These are phyloP conservation scores for Cladosporium sp. DNA, from an alignment of 2,329 filamentous ascomycete genomes.

Conservation along the genomic window DNA sequence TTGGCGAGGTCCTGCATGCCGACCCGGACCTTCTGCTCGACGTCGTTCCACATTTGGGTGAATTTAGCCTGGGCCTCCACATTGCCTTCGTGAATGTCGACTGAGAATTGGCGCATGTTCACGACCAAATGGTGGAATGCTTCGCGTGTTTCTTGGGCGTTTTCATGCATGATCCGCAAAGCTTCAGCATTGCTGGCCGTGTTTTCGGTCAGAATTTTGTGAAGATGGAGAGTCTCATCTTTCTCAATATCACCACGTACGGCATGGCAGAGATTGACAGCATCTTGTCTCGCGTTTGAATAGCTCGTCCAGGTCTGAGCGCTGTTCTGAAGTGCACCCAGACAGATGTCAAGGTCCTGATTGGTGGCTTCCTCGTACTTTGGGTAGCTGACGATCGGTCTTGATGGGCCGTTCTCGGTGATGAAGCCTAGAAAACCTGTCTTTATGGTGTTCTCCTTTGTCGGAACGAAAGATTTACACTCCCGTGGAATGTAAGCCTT, in stretches of 20 bases:
- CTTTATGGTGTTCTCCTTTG: constrained; percentile 30
- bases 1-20: neutral
- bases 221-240: constrained; percentile 28
- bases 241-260: constrained; percentile 55
- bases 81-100: constrained; percentile 16
- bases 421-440: constrained; percentile 23
- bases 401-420: constrained; percentile 12
- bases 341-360: constrained; percentile 45
- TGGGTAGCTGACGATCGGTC: constrained; percentile 15
- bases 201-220: constrained; percentile 14
- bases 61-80: constrained; percentile 13
- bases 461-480: constrained; percentile 48
- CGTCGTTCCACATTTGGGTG: constrained; percentile 2
- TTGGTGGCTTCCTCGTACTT: constrained; percentile 26
- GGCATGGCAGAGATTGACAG: constrained; percentile 58
- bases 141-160: constrained; percentile 12
- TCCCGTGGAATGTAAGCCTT: constrained; percentile 45
- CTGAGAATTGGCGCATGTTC: constrained; percentile 15
- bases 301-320: constrained; percentile 59
- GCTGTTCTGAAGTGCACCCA: constrained; percentile 44
- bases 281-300: constrained; percentile 58
- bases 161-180: constrained; percentile 15
- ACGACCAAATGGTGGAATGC: constrained; percentile 14
- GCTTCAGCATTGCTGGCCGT: constrained; percentile 2
- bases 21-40: constrained; percentile 1